Conservation (phyloP, 2,329 filamentous ascomycete species). For the Arthrobotrys pseudoclavata region DNA sequence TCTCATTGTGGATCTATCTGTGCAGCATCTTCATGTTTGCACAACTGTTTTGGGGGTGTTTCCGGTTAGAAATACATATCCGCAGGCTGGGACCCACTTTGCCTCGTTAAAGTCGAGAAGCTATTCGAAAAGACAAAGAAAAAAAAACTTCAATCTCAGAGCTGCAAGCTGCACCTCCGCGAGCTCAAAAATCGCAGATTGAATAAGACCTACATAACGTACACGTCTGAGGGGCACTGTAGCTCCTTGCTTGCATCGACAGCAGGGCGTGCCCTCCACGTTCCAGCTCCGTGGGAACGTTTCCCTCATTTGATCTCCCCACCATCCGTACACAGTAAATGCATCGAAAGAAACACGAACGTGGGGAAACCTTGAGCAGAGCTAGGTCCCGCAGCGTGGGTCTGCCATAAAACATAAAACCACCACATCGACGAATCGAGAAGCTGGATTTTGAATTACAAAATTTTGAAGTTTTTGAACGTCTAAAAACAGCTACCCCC, state of each 20-base stretch:
- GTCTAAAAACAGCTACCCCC: conserved; percentile 36
- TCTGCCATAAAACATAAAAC: conserved; percentile 9
- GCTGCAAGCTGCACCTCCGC: conserved; percentile 50
- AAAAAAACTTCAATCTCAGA: conserved; percentile 30
- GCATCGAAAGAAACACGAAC: conserved; percentile 43
- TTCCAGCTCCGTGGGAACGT: conserved; percentile 57
- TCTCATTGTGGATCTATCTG: conserved; percentile 24
- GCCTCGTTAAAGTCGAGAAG: conserved; percentile 19
- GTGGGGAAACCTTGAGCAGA: conserved; percentile 59
- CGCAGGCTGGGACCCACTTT: conserved; percentile 18
- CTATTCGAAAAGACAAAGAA: conserved; percentile 33
- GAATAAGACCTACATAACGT: conserved; percentile 27
- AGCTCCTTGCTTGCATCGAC: conserved; percentile 50
- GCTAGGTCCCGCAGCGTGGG: conserved; percentile 47
- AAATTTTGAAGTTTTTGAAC: conserved; percentile 1
- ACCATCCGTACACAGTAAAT: conserved; percentile 41
- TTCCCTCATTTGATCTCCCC: conserved; percentile 54
- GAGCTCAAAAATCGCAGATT: conserved; percentile 41
- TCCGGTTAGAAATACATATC: conserved; percentile 10
- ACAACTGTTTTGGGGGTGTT: conserved; percentile 23
- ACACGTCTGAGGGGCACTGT: conserved; percentile 26
- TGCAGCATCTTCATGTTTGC: conserved; percentile 20
- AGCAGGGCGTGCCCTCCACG: conserved; percentile 49
- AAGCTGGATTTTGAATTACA: conserved; percentile 42
- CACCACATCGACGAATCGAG: conserved; percentile 50